Evolutionary conservation across 2,329 filamentous ascomycete genomes (phyloP), one percentile per base, ranked within the genome.

Genomic region (Diaporthe amygdali): DNA sequence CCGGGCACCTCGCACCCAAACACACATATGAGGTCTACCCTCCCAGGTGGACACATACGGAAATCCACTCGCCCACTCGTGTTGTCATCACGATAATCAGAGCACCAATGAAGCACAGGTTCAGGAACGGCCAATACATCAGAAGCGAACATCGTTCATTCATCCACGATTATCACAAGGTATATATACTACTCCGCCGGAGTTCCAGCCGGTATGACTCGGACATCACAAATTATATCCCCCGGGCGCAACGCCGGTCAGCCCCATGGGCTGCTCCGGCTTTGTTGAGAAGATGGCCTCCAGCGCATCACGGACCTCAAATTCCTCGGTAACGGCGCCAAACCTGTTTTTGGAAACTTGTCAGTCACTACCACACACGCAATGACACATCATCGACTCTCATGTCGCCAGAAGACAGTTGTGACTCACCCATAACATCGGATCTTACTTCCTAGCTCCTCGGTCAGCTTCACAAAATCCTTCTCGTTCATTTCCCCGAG

Each of bases 361-460:
- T 59, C 37, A 70, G 39, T 44, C 30, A 4, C 12, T 10, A 17
- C 14, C 12, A 3, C 34, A 41, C n/a, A 59, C 9, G 25, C n/a
- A 14, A 22, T 4, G n/a, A 54, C 2, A 7, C 34, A 8, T 41
- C 34, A 46, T 22, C 15, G 12, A 6, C 7, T 41, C 25, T 2
- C 4, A 15, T 15, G 1, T 8, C 20, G 20, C 4, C 22, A 17
- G 9, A 74, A 75, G 71, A 25, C 15, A 20, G 10, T 59, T 32
- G 69, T 46, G 8, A 88, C 92, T 78, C 84, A 96, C 93, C 96
- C 96, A 81, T 98, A 98, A 81, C 96, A 98, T 74, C 95, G 89
- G 71, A 97, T 91, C 83, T 97, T 98, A 70, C 88, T 88, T 76
- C 89, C 85, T 70, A 98, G 86, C 71, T 94, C 93, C 64, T 91